These are phyloP conservation scores for Globisporangium spinosum DNA, from an alignment of 352 stramenopile genomes.

Conservation along the genomic window DNA sequence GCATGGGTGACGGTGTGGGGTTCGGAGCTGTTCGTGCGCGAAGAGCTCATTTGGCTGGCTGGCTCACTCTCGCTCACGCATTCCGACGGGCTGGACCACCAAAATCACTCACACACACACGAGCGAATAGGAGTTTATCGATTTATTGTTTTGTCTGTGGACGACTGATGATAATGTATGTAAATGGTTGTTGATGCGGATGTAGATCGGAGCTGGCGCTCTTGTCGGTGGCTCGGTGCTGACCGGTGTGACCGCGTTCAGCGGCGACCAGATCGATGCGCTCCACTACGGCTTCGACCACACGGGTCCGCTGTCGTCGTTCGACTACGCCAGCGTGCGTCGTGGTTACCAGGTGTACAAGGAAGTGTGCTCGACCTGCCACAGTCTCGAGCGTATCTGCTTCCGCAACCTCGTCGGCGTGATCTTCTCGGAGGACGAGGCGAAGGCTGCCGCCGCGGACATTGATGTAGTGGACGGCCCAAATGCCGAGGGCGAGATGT, in stretches of 20 bases:
- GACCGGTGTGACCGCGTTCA: conserved; percentile 77
- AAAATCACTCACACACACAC: conserved; percentile 31
- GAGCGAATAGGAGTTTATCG: conserved; percentile 3
- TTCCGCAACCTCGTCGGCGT: conserved; percentile 98
- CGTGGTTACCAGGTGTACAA: conserved; percentile 99
- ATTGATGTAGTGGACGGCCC: conserved; percentile 96
- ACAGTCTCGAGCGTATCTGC: conserved; percentile 95
- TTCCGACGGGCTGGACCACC: conserved; percentile 49
- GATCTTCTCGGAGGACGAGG: conserved; percentile 92
- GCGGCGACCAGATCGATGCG: conserved; percentile 84
- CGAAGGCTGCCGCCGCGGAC: conserved; percentile 91
- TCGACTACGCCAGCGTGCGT: conserved; percentile 92
- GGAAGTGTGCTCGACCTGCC: conserved; percentile 97
- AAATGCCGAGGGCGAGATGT: conserved; percentile 99
- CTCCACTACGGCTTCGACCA: conserved; percentile 89
- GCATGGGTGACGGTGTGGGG: neutral
- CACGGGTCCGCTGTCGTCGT: conserved; percentile 78
- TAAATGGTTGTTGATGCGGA: neutral
- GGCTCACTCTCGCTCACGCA: neutral
- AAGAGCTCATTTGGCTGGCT: neutral
- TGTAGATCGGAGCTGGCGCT: conserved; percentile 60
- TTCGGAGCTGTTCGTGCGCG: neutral
- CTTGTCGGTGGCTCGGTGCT: conserved; percentile 73
- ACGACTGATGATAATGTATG: neutral
- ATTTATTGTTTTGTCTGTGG: conserved; percentile 16